These are phyloP conservation scores for Solanum clarkiae DNA, from an alignment of 257 asterid genomes.

Conservation along the genomic window DNA sequence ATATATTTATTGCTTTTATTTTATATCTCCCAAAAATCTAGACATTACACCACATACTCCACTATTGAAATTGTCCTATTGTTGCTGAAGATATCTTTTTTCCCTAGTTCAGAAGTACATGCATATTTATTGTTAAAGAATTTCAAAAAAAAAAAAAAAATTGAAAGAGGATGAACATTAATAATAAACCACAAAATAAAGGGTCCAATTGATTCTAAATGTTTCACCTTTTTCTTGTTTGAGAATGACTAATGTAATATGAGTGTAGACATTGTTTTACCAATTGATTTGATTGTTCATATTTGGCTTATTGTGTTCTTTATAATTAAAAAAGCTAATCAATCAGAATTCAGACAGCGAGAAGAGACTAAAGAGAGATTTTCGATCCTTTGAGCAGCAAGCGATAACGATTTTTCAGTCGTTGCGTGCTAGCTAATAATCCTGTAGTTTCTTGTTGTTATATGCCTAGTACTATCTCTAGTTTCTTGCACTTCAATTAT, in stretches of 20 bases:
- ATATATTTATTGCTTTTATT: not conserved
- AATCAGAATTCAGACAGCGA: too few relatives aligned
- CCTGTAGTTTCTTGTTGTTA: too few relatives aligned
- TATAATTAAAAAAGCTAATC: not conserved
- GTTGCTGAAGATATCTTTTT: not conserved
- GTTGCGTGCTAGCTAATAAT: too few relatives aligned
- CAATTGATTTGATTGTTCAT: not conserved
- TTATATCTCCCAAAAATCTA: not conserved
- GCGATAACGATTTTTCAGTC: too few relatives aligned
- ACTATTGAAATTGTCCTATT: not conserved
- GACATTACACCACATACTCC: not conserved
- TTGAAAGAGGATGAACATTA: not conserved
- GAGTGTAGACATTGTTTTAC: not conserved
- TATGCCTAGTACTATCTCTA: too few relatives aligned
- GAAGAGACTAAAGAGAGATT: too few relatives aligned
- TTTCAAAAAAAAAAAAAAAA: not conserved
- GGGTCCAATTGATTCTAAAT: not conserved
- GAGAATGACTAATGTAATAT: not conserved
- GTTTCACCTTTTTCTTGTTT: not conserved
- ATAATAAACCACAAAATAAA: not conserved
- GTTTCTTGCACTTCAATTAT: too few relatives aligned
- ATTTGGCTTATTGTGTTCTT: not conserved
- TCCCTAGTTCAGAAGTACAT: not conserved
- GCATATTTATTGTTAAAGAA: not conserved
- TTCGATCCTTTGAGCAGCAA: too few relatives aligned